Evolutionary conservation across 2,329 filamentous ascomycete genomes (phyloP), one percentile per base, ranked within the genome.

Genomic region (Aspergillus glaucus): DNA sequence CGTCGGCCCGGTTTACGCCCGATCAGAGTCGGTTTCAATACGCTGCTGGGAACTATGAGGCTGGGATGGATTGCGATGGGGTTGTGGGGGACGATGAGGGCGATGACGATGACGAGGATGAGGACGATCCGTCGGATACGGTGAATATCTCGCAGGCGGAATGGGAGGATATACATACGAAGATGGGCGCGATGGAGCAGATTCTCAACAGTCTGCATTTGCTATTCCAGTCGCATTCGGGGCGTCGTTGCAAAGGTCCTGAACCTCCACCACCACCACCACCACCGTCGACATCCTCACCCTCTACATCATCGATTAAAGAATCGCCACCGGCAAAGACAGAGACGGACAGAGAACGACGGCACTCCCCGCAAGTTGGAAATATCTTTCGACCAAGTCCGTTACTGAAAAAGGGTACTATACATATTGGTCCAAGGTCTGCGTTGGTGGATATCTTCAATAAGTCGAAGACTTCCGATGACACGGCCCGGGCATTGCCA

Each of bases 351-450:
- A 56, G 56, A 32, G 43, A 37, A 19, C 3, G 8, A 36, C 34
- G 34, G 6, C 19, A 10, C 19, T 62, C 61, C 2, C 54, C 50
- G 24, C 51, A 49, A 36, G 59, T 59, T 22, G 56, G 61, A 22
- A 61, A 57, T 14, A 54, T 63, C 14, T 67, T 65, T 46, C 62
- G 57, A 7, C 50, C 61, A n/a, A 63, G 61, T 46, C 54, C 55
- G 17, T 43, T 65, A 52, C 26, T 30, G 10, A 60, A 75, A 47
- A 77, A 78, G 44, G 76, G 79, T 48, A 76, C 75, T 3, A 76
- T 81, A 19, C 79, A 82, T 62, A 67, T 82, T 24, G 79, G 79
- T 7, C 75, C 76, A 19, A 75, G 77, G 46, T 82, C 79, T 2
- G 78, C 81, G 1, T 72, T 80, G 14, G 78, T 79, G 8, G 75